phyloP scores from a whole-genome alignment of 148 eudicot genomes.

The Fagopyrum homotropicum region DNA sequence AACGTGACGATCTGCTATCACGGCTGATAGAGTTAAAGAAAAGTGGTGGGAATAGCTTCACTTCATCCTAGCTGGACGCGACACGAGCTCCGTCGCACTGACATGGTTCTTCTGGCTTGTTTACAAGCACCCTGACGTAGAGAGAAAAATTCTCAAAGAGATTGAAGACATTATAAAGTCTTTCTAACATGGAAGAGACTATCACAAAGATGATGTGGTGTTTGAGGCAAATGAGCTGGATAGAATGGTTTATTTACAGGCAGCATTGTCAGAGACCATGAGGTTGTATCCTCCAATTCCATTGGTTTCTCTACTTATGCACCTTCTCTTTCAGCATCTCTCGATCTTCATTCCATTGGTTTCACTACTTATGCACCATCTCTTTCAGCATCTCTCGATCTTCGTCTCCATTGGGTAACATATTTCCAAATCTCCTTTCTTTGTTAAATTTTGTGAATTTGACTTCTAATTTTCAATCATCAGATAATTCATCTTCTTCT shows the following conservation, averaged over 20 bases:
- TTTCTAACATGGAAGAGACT: too few relatives aligned
- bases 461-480: too few relatives aligned
- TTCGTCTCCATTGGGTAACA: too few relatives aligned
- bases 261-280: conserved; percentile 39
- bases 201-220: background rate
- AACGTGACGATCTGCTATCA: conserved; percentile 34
- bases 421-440: too few relatives aligned
- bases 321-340: too few relatives aligned
- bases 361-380: too few relatives aligned
- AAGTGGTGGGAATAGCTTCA: too few relatives aligned
- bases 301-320: background rate
- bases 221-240: conserved; percentile 32
- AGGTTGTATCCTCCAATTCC: conserved; percentile 47
- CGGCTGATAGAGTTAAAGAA: conserved; percentile 24
- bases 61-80: conserved; percentile 52
- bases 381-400: too few relatives aligned
- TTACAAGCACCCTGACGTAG: conserved; percentile 35
- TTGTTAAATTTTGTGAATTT: too few relatives aligned
- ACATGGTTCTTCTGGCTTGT: conserved; percentile 58
- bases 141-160: conserved; percentile 32
- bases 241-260: conserved; percentile 43
- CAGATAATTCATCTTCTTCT: too few relatives aligned
- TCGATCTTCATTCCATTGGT: too few relatives aligned
- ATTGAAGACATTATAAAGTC: conserved; percentile 7
- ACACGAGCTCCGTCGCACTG: conserved; percentile 52